phyloP scores from a whole-genome alignment of 1,284 basidiomycete genomes.

The Boletus sp. region DNA sequence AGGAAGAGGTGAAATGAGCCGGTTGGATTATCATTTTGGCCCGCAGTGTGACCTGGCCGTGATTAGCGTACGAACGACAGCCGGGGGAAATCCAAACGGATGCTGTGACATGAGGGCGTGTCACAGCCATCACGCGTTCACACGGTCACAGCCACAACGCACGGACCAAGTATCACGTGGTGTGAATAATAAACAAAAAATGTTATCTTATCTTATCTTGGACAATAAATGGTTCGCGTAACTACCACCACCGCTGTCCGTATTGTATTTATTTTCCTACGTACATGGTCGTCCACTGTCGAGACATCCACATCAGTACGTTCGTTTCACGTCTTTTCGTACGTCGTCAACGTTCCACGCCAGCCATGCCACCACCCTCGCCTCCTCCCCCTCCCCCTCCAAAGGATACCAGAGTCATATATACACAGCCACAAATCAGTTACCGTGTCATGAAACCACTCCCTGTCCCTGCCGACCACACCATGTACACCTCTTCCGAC shows the following conservation, averaged over 20 bases:
- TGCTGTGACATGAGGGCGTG: slow-evolving; percentile 36
- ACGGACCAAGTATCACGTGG: slow-evolving; percentile 33
- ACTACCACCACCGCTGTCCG: slow-evolving; percentile 4
- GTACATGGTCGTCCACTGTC: slow-evolving; percentile 23
- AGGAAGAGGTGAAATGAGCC: slow-evolving; percentile 23
- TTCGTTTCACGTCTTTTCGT: slow-evolving; percentile 24
- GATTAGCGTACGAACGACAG: slow-evolving; percentile 44
- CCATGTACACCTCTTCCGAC: slow-evolving; percentile 2
- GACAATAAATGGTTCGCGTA: slow-evolving; percentile 12
- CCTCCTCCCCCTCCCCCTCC: slow-evolving; percentile 27
- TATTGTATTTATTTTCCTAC: slow-evolving; percentile 10
- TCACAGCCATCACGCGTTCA: slow-evolving; percentile 34
- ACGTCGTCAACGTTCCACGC: slow-evolving; percentile 21
- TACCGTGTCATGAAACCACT: slow-evolving; percentile 28
- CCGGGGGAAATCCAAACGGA: slow-evolving; percentile 40
- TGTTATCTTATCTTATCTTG: slow-evolving; percentile 28
- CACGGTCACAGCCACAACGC: slow-evolving; percentile 32
- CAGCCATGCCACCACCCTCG: slow-evolving; percentile 25
- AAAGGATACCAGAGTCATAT: slow-evolving; percentile 22
- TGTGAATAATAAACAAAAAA: background rate
- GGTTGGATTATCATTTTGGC: slow-evolving; percentile 39
- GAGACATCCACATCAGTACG: slow-evolving; percentile 13
- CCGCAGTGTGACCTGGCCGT: slow-evolving; percentile 43
- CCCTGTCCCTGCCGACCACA: slow-evolving; percentile 21
- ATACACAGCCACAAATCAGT: background rate